These are phyloP conservation scores for Scortechinia acanthostroma DNA, from an alignment of 2,329 filamentous ascomycete genomes.

Conservation along the genomic window DNA sequence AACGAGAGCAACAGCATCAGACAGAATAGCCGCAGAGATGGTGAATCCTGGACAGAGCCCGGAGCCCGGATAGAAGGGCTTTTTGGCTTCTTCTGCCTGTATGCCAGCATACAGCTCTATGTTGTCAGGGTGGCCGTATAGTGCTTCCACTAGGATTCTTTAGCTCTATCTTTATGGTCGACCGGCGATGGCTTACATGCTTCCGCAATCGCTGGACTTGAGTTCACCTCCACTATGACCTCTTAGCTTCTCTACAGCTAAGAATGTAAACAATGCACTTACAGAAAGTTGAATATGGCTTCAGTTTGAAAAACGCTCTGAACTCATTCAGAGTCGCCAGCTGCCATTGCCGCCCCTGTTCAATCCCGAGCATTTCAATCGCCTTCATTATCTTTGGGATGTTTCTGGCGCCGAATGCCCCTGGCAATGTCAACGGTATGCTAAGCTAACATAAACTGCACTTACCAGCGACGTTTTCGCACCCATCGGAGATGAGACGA, in stretches of 20 bases:
- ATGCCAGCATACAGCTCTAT: slow-evolving; percentile 54
- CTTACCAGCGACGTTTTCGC: slow-evolving; percentile 48
- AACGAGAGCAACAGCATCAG: slow-evolving; percentile 34
- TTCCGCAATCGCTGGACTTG: slow-evolving; percentile 42
- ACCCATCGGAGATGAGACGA: slow-evolving; percentile 38
- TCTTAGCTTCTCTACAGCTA: no score
- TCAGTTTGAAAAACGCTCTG: slow-evolving; percentile 49
- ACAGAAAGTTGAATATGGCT: slow-evolving; percentile 40
- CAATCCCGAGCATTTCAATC: slow-evolving; percentile 52
- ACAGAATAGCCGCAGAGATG: slow-evolving; percentile 29
- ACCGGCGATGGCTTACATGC: no score
- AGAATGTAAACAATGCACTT: neutral
- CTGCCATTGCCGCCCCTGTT: slow-evolving; percentile 49
- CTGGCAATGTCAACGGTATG: slow-evolving; percentile 6
- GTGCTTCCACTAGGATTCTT: slow-evolving; percentile 31
- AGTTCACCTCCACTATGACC: slow-evolving; percentile 47
- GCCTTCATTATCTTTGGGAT: slow-evolving; percentile 46
- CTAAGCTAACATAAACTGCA: no score
- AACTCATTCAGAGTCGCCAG: slow-evolving; percentile 55
- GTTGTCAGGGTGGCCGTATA: slow-evolving; percentile 53
- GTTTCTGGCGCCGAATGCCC: slow-evolving; percentile 40
- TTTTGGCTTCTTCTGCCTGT: slow-evolving; percentile 22
- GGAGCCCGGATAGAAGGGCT: slow-evolving; percentile 22
- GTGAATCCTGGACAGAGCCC: slow-evolving; percentile 27
- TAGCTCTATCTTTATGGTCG: slow-evolving; percentile 18